Base-by-base conservation (phyloP, 75 land plant genomes). In the Ceratopteris richardii region DNA sequence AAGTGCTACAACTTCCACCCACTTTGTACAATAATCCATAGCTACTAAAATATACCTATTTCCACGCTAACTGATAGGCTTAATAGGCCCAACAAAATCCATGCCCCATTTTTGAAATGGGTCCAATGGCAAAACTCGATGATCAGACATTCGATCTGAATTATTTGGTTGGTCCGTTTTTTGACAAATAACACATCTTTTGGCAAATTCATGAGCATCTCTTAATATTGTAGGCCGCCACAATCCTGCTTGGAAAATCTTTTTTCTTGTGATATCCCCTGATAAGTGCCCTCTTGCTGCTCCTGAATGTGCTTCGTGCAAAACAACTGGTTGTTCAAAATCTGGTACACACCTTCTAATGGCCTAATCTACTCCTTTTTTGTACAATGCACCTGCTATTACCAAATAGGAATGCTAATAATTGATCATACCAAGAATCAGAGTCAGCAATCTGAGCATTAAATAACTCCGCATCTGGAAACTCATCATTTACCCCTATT, bases 1-100 rank as follows among this genome's bases (percentile, higher is more conserved):
- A 1, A 44, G 21, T 1, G 73, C 55, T 30, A 41, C 0, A 1
- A 58, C 65, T 54, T 69, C 65, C 0, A 56, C 65, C 72, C 58
- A 61, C 33, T 62, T 50, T 0, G 66, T 42, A 25, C 33, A 51
- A 18, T 69, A 69, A 43, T 62, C 58, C 0, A 46, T 69, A 0
- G 71, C 33, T 1, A 30, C 36, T 13, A 69, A 29, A 2, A 61
- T 31, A 23, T 62, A 62, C 25, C 7, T 29, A 1, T 67, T 59
- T 0, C 54, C 0, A 2, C 0, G 4, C 3, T 23, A 1, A 0
- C 62, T 44, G 0, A 46, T 33, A 0, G 61, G 51, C 14, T 54
- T 44, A n/a, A 66, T 44, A 0, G 25, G 29, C 0, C 62, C 63
- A 19, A 66, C 36, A 31, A 66, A 66, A 14, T 66, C 41, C 1